These are phyloP conservation scores for Boletus bicolor DNA, from an alignment of 768 basidiomycete genomes.

Conservation along the genomic window DNA sequence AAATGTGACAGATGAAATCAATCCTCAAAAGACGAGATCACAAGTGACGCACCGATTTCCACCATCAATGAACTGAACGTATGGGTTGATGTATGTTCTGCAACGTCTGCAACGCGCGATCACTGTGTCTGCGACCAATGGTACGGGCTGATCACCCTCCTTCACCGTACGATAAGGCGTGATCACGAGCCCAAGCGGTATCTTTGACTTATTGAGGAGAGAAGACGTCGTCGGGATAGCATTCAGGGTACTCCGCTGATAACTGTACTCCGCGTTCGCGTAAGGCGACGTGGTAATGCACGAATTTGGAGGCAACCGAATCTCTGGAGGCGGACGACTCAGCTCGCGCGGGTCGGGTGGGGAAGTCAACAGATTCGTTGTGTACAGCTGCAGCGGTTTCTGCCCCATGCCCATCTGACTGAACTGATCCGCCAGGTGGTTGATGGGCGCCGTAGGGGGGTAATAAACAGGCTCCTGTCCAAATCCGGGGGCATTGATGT, in stretches of 20 bases:
- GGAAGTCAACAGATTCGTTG: conserved; percentile 88
- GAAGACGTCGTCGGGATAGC: conserved; percentile 90
- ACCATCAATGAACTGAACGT: conserved; percentile 96
- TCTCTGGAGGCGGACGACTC: conserved; percentile 79
- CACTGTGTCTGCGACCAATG: conserved; percentile 89
- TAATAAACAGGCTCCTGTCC: conserved; percentile 43
- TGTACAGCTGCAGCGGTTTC: conserved; percentile 75
- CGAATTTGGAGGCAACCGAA: conserved; percentile 82
- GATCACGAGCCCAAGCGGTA: conserved; percentile 85
- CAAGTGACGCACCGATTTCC: conserved; percentile 69
- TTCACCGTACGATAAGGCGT: conserved; percentile 88
- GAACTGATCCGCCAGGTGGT: conserved; percentile 79
- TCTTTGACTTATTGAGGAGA: conserved; percentile 82
- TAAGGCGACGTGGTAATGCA: conserved; percentile 72
- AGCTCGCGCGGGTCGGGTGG: conserved; percentile 91
- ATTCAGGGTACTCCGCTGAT: conserved; percentile 89
- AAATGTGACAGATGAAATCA: conserved; percentile 1
- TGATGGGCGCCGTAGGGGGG: conserved; percentile 42
- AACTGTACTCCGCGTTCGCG: conserved; percentile 86
- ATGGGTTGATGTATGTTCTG: conserved; percentile 96
- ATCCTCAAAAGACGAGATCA: neutral
- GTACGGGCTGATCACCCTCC: conserved; percentile 79
- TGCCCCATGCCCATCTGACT: conserved; percentile 85
- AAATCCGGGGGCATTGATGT: conserved; percentile 43
- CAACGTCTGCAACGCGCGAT: conserved; percentile 96